Base-by-base conservation (phyloP, 164 flowering plant species). In the Magnolia sinica region DNA sequence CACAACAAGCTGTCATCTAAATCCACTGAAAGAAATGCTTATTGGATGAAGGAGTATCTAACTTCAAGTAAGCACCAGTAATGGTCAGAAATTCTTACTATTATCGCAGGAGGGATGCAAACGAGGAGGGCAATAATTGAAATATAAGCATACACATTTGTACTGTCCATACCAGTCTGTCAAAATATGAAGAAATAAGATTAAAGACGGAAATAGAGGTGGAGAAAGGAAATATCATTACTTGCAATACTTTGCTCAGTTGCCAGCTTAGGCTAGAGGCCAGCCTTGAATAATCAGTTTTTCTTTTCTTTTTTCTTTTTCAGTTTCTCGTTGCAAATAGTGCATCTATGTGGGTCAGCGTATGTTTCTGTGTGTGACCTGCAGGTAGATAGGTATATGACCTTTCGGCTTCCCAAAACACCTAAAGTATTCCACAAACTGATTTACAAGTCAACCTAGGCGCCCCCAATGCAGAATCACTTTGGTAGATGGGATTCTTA, bases 131-230 rank as follows among this genome's bases (percentile, higher is more conserved):
- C 89, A 75, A 88, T 89, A 61, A 88, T 87, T 72, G 90, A 88
- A 75, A 80, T 89, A 79, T 89, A 88, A 20, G 92, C 92, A 79
- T 89, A 88, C 27, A 89, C 84, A 77, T 89, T 89, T 77, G 92
- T 89, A 69, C 89, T 88, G 84, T 89, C 90, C 92, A 88, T 89
- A 66, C 87, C 90, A 20, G 89, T 89, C 90, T 88, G 85, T 77
- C 49, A 76, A 63, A 76, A 50, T 29, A 61, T 58, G n/a, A 31
- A 73, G 1, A 67, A 58, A 73, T 37, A 52, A 73, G 64, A 52
- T 22, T 31, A 5, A 68, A 50, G 18, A 63, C 6, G 29, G 49
- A 59, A 22, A 20, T 22, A 68, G 61, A 64, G 63, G 68, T 61
- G 22, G 27, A 76, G 49, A 71, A 71, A 23, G 45, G 8, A 72